Evolutionary conservation across 106 monocot species (phyloP).

Genomic region (Dendrobium chrysotoxum): DNA sequence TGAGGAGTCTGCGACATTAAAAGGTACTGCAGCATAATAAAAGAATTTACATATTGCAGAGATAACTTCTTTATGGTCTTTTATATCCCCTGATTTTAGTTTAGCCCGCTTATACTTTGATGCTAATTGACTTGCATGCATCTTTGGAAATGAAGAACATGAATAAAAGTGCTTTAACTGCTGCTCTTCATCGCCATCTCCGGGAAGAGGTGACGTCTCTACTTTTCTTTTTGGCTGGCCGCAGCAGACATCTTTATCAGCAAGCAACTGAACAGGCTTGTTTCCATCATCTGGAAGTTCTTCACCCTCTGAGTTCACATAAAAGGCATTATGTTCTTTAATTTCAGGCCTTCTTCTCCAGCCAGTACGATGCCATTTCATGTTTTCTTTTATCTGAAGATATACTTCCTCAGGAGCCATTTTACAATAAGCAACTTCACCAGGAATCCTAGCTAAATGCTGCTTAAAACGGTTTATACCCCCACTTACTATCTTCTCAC

Average conservation of each 20-base stretch:
- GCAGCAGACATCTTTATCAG: slow-evolving; percentile 18
- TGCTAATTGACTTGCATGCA: slow-evolving; percentile 9
- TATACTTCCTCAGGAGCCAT: slow-evolving; percentile 62
- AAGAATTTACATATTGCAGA: slow-evolving; percentile 63
- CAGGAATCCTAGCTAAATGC: slow-evolving; percentile 62
- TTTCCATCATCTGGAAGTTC: slow-evolving; percentile 19
- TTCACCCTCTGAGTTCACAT: slow-evolving; percentile 28
- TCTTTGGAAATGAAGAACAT: slow-evolving; percentile 15
- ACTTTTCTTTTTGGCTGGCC: slow-evolving; percentile 15
- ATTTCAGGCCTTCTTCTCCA: slow-evolving; percentile 35
- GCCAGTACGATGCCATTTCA: slow-evolving; percentile 66
- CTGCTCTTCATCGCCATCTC: no score
- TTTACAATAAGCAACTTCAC: slow-evolving; percentile 64
- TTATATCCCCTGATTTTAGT: slow-evolving; percentile 23
- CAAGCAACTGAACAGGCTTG: slow-evolving; percentile 9
- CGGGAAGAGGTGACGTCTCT: slow-evolving; percentile 10
- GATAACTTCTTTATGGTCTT: slow-evolving; percentile 27
- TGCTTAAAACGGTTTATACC: slow-evolving; percentile 69
- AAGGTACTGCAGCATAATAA: slow-evolving; percentile 44
- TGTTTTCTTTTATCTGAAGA: slow-evolving; percentile 60
- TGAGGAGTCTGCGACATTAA: slow-evolving; percentile 34
- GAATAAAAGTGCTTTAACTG: no score
- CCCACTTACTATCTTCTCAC: slow-evolving; percentile 61
- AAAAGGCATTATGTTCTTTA: slow-evolving; percentile 19
- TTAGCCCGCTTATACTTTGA: slow-evolving; percentile 14